These are phyloP conservation scores for Parachaetomium inaequale DNA, from an alignment of 495 filamentous ascomycete genomes.

Conservation along the genomic window DNA sequence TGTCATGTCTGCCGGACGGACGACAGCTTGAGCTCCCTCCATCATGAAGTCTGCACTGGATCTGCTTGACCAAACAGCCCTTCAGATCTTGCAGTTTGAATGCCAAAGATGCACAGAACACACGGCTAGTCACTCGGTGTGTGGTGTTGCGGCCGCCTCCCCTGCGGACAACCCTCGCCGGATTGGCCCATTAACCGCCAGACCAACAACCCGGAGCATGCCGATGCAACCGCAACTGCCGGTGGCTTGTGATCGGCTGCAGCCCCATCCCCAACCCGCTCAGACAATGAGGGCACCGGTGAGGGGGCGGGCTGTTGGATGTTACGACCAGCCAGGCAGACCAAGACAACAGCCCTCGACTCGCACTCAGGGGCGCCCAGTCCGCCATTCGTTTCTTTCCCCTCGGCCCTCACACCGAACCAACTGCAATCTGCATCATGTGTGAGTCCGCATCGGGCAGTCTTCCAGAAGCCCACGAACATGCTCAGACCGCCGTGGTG, in stretches of 20 bases:
- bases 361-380: too few relatives aligned
- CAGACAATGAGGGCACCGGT: background rate
- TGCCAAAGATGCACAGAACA: background rate
- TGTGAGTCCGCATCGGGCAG: background rate
- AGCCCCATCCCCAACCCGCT: background rate
- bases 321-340: too few relatives aligned
- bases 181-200: constrained; percentile 13
- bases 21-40: background rate
- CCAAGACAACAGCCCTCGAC: too few relatives aligned
- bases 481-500: background rate
- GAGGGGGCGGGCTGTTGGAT: background rate
- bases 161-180: background rate
- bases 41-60: background rate
- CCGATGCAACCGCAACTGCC: background rate
- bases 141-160: background rate
- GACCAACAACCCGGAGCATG: background rate
- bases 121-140: background rate
- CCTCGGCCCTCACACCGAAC: background rate
- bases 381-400: too few relatives aligned
- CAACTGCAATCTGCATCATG: too few relatives aligned
- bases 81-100: background rate
- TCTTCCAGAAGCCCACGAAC: background rate
- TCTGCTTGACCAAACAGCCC: too few relatives aligned
- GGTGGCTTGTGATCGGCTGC: constrained; percentile 6
- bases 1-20: background rate